Evolutionary conservation across 1,284 basidiomycete genomes (phyloP).

Genomic region (Ganoderma lucidum): DNA sequence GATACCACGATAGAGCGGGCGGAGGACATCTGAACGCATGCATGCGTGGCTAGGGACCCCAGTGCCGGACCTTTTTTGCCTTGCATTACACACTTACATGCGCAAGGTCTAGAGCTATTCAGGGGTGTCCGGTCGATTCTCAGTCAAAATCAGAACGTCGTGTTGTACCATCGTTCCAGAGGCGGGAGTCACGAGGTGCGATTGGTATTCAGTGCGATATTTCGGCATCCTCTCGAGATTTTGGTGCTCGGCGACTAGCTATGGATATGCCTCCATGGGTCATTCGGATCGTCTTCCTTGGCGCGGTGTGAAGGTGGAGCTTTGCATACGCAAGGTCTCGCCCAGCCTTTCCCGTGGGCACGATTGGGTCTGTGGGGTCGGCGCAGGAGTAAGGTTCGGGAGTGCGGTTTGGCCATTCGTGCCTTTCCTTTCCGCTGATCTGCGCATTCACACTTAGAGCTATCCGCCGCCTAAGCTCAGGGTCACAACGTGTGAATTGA

Average conservation of each 20-base stretch:
- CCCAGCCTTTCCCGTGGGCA: not conserved
- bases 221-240: not conserved
- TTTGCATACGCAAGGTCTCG: too few relatives aligned
- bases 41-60: not conserved
- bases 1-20: slow-evolving; percentile 3
- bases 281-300: not conserved
- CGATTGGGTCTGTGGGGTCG: not conserved
- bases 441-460: not conserved
- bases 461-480: not conserved
- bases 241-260: slow-evolving; percentile 1
- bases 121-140: slow-evolving; percentile 2
- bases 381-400: not conserved
- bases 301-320: not conserved
- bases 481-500: not conserved
- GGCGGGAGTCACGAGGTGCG: not conserved
- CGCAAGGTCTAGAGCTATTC: not conserved
- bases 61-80: not conserved
- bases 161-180: not conserved
- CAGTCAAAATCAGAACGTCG: slow-evolving; percentile 13
- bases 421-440: slow-evolving; percentile 1
- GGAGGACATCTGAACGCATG: not conserved
- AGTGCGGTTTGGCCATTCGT: not conserved
- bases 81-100: not conserved
- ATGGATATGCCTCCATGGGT: not conserved
- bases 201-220: not conserved